Evolutionary conservation across 2,329 filamentous ascomycete species (phyloP), one percentile per base, ranked within the genome.

Genomic region (Sordariomycetes sp.): DNA sequence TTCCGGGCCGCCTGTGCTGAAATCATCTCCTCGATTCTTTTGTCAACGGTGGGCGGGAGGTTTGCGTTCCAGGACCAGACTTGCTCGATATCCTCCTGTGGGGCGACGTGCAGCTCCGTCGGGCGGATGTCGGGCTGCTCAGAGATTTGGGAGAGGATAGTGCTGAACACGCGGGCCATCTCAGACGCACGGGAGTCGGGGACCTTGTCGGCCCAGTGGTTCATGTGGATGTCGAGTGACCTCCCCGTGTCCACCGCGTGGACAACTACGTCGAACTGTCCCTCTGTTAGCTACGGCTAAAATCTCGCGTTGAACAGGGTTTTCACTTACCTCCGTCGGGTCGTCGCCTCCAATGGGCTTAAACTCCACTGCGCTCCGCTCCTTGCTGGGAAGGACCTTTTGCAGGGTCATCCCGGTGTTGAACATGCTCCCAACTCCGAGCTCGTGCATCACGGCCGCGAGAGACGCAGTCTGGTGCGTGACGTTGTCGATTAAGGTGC

Each of bases 1-100:
- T 71, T 67, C 28, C 63, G 60, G 11, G 59, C 62, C 16, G 72
- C 72, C 54, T 70, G 70, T 16, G 73, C 68, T 10, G 69, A 67
- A 58, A 80, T 72, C 58, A 78, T 65, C 51, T 78, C 74, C 60
- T 79, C 77, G 68, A 78, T 76, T 60, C 74, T 77, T 53, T 64
- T 66, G 20, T 71, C 64, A 22, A 78, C 64, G 2, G 69, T 69
- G 0, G 71, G 67, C 1, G 76, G 73, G 2, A 78, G 64, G 1
- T 66, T 65, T 20, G 70, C 66, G 62, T 79, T 79, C 76, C 76
- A 79, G 20, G 62, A 61, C 74, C 76, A 78, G 54, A 80, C 65
- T 60, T 75, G 73, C 16, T 73, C 67, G 22, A 78, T 63, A 60
- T 79, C 73, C 25, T 22, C 11, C 14, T 48, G 35, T 7, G 35